Base-by-base conservation (phyloP, 208 protist species). In the Leishmania tarentolae region DNA sequence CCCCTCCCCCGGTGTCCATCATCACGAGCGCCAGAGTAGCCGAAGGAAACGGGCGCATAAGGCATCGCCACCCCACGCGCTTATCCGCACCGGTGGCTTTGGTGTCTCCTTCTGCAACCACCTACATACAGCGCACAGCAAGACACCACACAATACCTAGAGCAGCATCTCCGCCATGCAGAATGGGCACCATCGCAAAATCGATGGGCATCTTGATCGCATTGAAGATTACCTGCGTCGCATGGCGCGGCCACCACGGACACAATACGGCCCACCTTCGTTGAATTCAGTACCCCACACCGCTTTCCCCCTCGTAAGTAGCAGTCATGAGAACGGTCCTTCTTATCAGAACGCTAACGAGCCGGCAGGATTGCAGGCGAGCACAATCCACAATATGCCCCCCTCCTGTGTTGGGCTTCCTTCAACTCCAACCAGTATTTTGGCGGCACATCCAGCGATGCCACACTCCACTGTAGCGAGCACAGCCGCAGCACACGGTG, bases 181-280 rank as follows among this genome's bases (percentile, higher is more conserved):
- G 5, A 63, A 81, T 69, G 53, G 31, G 5, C 37, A 77, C 2
- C 63, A 81, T 65, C 47, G 75, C 24, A 57, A 59, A 9, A 76
- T 81, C 28, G 79, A 87, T 82, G 76, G 50, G 11, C 83, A 87
- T 44, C 76, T 87, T 15, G 61, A 83, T 63, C 47, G n/a, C 15
- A 87, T 87, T 31, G 83, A 83, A 40, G 17, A 56, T 11, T 83
- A 83, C 19, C 83, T 87, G 50, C 83, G 83, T 24, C 40, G 59
- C 37, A 81, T 81, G 77, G 37, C 81, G 21, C 74, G 70, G 5
- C 73, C 80, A 11, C 83, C 76, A 40, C 79, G 40, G 42, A 37
- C 76, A 52, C 75, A 59, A n/a, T 50, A 44, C 31, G 71, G 42
- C 42, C 81, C 83, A 42, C 76, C 68, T 8, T 37, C 68, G 28